A percentile compares a stretch with the other conserved stretches of the same genome.
Evolutionary conservation across 2,329 filamentous ascomycete species (phyloP).

Genomic region (Neopestalotiopsis rosae): DNA sequence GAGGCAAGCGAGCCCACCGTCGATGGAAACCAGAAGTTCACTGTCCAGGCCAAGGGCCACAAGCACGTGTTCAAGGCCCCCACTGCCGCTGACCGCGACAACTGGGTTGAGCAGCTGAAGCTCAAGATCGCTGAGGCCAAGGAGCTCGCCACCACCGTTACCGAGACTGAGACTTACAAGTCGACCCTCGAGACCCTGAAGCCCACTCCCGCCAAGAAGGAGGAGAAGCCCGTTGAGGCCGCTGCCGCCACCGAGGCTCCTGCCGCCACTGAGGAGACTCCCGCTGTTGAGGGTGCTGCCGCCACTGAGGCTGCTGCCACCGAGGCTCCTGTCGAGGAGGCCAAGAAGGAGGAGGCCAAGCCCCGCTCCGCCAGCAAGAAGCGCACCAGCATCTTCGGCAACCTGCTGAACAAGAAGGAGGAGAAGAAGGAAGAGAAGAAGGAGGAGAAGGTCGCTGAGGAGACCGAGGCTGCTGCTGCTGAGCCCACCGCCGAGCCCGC

Average conservation of each 20-base stretch:
- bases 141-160: constrained; percentile 74
- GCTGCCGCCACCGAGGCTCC: constrained; percentile 43
- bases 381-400: constrained; percentile 68
- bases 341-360: constrained; percentile 64
- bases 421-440: constrained; percentile 50
- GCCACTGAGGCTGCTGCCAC: constrained; percentile 29
- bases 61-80: constrained; percentile 94
- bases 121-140: constrained; percentile 84
- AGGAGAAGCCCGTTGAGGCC: constrained; percentile 47
- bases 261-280: constrained; percentile 39
- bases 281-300: constrained; percentile 29
- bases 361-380: constrained; percentile 69
- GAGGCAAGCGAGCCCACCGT: constrained; percentile 73
- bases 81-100: constrained; percentile 79
- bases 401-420: constrained; percentile 62
- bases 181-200: constrained; percentile 74
- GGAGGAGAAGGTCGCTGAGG: constrained; percentile 46
- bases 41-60: constrained; percentile 82
- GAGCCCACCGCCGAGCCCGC: constrained; percentile 36
- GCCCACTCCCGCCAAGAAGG: constrained; percentile 47
- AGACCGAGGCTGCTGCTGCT: constrained; percentile 36
- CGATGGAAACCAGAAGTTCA: constrained; percentile 82
- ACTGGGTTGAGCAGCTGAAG: constrained; percentile 88
- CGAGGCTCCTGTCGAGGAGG: constrained; percentile 32
- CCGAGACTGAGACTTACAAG: constrained; percentile 88